phyloP scores from a whole-genome alignment of 1,284 basidiomycete genomes.

The Trichosporon sp. region DNA sequence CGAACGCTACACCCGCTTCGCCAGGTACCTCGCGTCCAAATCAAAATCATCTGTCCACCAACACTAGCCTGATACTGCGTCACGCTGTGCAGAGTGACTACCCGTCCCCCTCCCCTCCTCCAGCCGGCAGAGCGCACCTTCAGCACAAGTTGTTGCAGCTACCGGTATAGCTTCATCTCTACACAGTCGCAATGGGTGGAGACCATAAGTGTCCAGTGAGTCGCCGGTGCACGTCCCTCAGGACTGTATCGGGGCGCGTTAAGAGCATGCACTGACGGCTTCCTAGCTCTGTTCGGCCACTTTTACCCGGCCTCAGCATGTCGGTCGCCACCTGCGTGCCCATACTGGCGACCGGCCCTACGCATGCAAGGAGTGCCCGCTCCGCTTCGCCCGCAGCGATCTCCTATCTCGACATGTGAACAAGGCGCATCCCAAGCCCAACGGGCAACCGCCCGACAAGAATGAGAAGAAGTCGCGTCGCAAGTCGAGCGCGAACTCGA shows the following conservation, averaged over 20 bases:
- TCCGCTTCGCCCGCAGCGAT: conserved; percentile 84
- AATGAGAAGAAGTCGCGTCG: conserved; percentile 34
- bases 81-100: neutral
- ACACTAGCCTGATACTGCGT: neutral
- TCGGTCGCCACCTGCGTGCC: conserved; percentile 81
- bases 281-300: conserved; percentile 67
- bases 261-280: neutral
- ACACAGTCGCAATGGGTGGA: conserved; percentile 17
- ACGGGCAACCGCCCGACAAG: conserved; percentile 53
- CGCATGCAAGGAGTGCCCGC: conserved; percentile 80
- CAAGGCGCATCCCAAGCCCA: conserved; percentile 68
- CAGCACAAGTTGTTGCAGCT: neutral
- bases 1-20: neutral
- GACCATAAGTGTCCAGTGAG: conserved; percentile 27
- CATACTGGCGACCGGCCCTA: conserved; percentile 90
- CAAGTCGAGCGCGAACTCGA: conserved; percentile 26
- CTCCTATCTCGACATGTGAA: conserved; percentile 81
- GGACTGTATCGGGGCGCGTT: neutral
- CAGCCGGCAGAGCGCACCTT: neutral
- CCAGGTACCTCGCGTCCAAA: conserved; percentile 3
- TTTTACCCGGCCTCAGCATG: conserved; percentile 83
- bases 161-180: neutral
- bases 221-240: neutral
- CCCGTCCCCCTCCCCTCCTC: neutral
- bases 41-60: neutral